These are phyloP conservation scores for Ammopiptanthus mongolicus DNA, from an alignment of 306 rosid genomes.

Conservation along the genomic window DNA sequence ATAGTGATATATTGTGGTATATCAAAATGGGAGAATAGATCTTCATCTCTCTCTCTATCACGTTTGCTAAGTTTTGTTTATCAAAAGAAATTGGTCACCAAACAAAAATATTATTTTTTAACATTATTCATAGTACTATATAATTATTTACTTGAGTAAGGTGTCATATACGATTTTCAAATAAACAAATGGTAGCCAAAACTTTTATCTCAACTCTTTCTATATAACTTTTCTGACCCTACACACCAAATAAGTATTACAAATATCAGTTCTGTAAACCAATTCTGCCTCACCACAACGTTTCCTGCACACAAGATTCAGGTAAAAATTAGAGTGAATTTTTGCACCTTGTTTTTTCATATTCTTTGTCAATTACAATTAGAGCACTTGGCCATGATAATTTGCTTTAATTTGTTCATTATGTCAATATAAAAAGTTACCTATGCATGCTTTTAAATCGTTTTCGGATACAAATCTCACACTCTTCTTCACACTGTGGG, in stretches of 20 bases:
- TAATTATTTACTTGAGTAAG: too few relatives aligned
- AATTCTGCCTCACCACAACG: not conserved
- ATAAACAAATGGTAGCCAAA: not conserved
- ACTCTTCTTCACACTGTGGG: not conserved
- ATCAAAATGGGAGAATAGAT: too few relatives aligned
- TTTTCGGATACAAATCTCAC: not conserved
- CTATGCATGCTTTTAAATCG: not conserved
- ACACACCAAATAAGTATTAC: not conserved
- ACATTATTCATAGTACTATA: too few relatives aligned
- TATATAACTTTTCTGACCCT: conserved; percentile 33
- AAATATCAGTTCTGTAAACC: not conserved
- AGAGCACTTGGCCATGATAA: not conserved
- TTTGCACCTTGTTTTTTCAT: not conserved
- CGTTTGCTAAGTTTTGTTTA: not conserved
- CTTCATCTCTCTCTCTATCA: too few relatives aligned
- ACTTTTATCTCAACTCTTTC: not conserved
- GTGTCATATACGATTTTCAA: too few relatives aligned
- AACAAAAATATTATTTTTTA: too few relatives aligned
- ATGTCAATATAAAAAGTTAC: not conserved
- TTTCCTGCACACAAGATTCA: not conserved
- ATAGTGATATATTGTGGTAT: too few relatives aligned
- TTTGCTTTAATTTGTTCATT: not conserved
- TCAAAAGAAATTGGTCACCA: not conserved
- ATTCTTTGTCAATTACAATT: not conserved
- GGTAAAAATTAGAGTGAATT: not conserved